Evolutionary conservation across 805 yeast genomes (phyloP).

Genomic region (Cyberlindnera mississippiensis): DNA sequence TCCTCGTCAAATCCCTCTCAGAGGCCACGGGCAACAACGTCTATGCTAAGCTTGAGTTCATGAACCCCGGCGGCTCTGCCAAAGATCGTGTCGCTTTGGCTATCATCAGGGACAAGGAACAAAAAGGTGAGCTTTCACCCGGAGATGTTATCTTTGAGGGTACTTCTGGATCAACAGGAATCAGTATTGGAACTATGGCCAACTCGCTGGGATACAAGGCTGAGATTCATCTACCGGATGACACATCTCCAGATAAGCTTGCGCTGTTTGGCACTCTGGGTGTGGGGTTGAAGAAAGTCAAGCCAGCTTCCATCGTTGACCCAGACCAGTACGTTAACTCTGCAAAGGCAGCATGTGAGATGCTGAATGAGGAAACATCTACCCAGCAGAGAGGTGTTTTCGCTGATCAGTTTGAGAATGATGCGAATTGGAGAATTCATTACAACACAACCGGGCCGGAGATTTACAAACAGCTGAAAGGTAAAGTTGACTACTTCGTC

Average conservation of each 20-base stretch:
- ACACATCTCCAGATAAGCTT: constrained; percentile 81
- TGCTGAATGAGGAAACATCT: constrained; percentile 33
- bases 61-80: constrained; percentile 94
- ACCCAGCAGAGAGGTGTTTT: constrained; percentile 60
- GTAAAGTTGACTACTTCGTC: constrained; percentile 67
- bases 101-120: constrained; percentile 68
- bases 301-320: constrained; percentile 94
- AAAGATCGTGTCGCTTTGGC: constrained; percentile 92
- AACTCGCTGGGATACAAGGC: constrained; percentile 84
- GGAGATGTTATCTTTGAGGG: constrained; percentile 89
- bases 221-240: constrained; percentile 93
- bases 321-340: constrained; percentile 89
- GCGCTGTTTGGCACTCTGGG: constrained; percentile 70
- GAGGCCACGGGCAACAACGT: constrained; percentile 73
- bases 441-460: constrained; percentile 89
- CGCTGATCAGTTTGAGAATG: constrained; percentile 95
- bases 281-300: constrained; percentile 78
- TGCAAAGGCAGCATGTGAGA: constrained; percentile 66
- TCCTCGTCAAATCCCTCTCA: constrained; percentile 68
- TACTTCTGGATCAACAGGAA: constrained; percentile 96
- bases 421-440: constrained; percentile 83
- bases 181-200: constrained; percentile 86
- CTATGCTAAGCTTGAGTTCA: constrained; percentile 80
- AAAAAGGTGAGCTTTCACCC: constrained; percentile 46
- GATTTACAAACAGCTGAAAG: constrained; percentile 69